Percentiles rank a stretch among this genome's conserved stretches.
These are phyloP conservation scores for Linum tenue DNA, from an alignment of 345 rosid genomes.

Conservation along the genomic window DNA sequence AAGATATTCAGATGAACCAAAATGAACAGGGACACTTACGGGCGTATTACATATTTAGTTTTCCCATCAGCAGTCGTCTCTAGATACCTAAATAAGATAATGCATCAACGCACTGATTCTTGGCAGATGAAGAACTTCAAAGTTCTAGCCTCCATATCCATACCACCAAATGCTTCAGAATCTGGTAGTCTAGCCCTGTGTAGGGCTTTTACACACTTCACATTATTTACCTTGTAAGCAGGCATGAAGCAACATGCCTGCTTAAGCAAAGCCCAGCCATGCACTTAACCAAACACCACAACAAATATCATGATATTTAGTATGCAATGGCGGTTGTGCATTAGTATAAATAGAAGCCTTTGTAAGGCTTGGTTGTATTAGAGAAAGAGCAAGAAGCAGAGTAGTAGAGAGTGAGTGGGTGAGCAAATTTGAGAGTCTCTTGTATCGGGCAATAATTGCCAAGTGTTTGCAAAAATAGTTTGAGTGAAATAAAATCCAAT, in stretches of 20 bases:
- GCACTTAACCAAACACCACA: too few relatives aligned
- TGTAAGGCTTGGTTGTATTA: too few relatives aligned
- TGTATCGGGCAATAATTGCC: too few relatives aligned
- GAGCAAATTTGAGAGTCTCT: too few relatives aligned
- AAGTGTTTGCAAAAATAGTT: too few relatives aligned
- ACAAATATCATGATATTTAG: too few relatives aligned
- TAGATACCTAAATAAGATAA: constrained; percentile 66
- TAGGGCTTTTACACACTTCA: not conserved
- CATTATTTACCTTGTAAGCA: constrained; percentile 59
- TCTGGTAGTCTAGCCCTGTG: not conserved
- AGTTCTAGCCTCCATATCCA: not conserved
- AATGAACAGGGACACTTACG: constrained; percentile 50
- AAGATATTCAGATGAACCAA: constrained; percentile 5
- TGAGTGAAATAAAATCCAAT: too few relatives aligned
- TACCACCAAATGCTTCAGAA: not conserved
- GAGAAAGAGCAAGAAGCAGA: too few relatives aligned
- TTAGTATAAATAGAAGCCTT: too few relatives aligned
- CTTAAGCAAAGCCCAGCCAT: too few relatives aligned
- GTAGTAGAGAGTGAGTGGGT: too few relatives aligned
- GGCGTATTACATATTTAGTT: constrained; percentile 77
- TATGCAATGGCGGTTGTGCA: too few relatives aligned
- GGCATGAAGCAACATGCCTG: constrained; percentile 83
- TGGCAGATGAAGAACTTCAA: not conserved
- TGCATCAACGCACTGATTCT: not conserved
- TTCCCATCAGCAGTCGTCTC: constrained; percentile 77